Percentiles rank a stretch among this genome's conserved stretches.
phyloP scores from a whole-genome alignment of 2,329 filamentous ascomycete species.

The Diaporthe aspalathi region DNA sequence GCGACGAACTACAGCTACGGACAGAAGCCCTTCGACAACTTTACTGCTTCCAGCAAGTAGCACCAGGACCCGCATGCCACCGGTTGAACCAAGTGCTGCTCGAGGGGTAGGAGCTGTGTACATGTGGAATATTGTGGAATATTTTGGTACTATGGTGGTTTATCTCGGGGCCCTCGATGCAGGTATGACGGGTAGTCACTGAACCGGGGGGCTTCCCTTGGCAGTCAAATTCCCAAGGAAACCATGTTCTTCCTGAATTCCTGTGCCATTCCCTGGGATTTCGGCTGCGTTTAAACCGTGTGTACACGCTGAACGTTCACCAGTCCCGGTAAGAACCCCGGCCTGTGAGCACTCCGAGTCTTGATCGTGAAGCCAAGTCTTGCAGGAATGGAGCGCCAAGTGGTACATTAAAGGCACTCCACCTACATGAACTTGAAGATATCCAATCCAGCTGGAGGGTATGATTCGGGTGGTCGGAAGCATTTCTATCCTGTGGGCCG shows the following conservation, averaged over 20 bases:
- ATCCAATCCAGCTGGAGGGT: too few species aligned
- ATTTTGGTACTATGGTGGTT: neutral
- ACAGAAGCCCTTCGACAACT: conserved; percentile 6
- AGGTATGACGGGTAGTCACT: neutral
- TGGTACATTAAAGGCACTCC: too few species aligned
- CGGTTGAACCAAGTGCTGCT: neutral
- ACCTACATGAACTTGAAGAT: too few species aligned
- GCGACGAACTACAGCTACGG: neutral
- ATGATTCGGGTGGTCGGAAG: too few species aligned
- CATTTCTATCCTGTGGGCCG: too few species aligned
- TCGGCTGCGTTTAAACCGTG: too few species aligned
- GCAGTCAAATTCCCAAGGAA: neutral
- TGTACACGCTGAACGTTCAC: too few species aligned
- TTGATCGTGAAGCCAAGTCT: too few species aligned
- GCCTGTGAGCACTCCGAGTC: too few species aligned
- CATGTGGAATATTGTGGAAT: too few species aligned
- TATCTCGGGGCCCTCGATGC: neutral
- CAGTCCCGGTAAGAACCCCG: too few species aligned
- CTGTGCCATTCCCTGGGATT: neutral
- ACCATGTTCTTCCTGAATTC: neutral
- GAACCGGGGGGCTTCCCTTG: neutral
- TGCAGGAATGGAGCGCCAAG: too few species aligned
- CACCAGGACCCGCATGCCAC: neutral
- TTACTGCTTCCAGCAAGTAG: neutral
- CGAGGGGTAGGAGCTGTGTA: neutral